Conservation (phyloP, 331 rosid species). For the Rosa hybrid region DNA sequence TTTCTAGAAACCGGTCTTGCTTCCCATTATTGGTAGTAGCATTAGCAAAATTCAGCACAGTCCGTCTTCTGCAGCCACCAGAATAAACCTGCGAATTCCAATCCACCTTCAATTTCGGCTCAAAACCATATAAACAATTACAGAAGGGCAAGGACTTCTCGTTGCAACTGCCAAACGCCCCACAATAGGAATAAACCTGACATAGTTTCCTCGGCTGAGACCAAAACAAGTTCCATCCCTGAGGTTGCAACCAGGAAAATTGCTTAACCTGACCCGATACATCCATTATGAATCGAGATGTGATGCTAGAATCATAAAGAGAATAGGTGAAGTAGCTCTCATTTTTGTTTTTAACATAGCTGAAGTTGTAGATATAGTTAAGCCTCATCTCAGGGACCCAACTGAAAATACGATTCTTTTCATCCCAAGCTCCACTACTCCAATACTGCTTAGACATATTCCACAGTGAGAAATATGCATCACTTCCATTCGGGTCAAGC, state of each 20-base stretch:
- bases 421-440: conserved; percentile 9
- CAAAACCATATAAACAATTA: conserved; percentile 34
- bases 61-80: conserved; percentile 37
- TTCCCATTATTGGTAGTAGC: not conserved
- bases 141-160: conserved; percentile 22
- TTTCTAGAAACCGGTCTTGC: conserved; percentile 22
- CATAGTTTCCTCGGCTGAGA: conserved; percentile 37
- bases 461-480: conserved; percentile 28
- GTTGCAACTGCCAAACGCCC: conserved; percentile 39
- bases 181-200: conserved; percentile 36
- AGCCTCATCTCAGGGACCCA: not conserved
- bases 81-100: conserved; percentile 34
- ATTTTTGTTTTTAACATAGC: not conserved
- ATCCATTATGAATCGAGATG: not conserved
- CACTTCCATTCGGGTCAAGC: conserved; percentile 8
- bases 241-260: not conserved
- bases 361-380: not conserved
- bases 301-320: not conserved
- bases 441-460: conserved; percentile 6
- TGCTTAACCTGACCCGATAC: conserved; percentile 20
- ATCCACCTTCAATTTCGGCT: conserved; percentile 14
- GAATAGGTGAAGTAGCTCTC: conserved; percentile 6
- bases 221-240: conserved; percentile 26
- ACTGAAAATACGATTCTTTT: not conserved
- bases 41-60: conserved; percentile 17